Evolutionary conservation across 805 yeast genomes (phyloP), one percentile per base, ranked within the genome.

Genomic region (Metschnikowia gruessii): DNA sequence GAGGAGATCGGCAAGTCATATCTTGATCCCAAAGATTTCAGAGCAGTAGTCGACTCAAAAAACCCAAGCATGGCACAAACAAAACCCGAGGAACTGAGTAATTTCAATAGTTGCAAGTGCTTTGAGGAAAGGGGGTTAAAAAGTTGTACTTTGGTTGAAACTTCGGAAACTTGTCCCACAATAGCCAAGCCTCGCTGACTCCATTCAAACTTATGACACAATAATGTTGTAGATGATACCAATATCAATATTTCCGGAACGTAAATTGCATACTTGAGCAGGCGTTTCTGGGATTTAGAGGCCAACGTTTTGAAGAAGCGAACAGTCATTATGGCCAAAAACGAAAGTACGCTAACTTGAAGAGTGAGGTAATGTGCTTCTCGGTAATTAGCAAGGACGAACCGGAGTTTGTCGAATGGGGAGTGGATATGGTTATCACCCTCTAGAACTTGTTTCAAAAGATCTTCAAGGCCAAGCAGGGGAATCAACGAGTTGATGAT

Each of bases 21-120:
- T n/a, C 76, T 72, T 1, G 91, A 76, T 1, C 95, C 94, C 22
- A 94, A 69, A 0, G 95, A 79, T 63, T 94, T 88, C 16, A 91
- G 86, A 0, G 97, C 97, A 0, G 96, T 90, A 0, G 97, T 87
- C 7, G 95, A 84, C 63, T 92, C 97, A 56, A 92, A 87, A 60
- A 92, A 89, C 0, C 98, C 98, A 31, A 92, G 68, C 60, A 89
- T 78, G 0, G 97, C 95, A 51, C 87, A 80, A 47, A 85, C 75
- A 50, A 90, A 80, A 2, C 76, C 75, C 0, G 94, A 80, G 0
- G 92, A 76, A n/a, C 81, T 74, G 55, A 88, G 76, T 41, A 82
- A 65, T 21, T 75, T 72, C 42, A 78, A 74, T 50, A 85, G 77
- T 49, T 77, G 70, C 31, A 71, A 71, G 48, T 75, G 69, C 16